Conservation (phyloP, 331 rosid genomes). For the Acacia concinna region DNA sequence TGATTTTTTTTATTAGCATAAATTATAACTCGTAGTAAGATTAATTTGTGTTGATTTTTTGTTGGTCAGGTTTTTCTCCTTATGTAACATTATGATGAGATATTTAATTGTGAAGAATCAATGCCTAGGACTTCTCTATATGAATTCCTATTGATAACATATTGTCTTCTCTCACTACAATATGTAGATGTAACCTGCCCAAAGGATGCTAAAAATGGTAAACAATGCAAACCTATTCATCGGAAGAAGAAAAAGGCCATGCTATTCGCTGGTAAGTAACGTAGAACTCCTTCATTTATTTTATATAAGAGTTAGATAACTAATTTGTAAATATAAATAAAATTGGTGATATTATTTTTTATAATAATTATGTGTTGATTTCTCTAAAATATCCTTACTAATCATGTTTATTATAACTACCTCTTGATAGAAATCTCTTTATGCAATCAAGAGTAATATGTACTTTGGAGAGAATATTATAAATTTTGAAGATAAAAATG, state of each 20-base stretch:
- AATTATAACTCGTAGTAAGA: background rate
- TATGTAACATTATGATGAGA: background rate
- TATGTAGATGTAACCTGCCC: conserved; percentile 30
- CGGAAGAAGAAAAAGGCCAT: conserved; percentile 38
- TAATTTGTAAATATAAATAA: no score
- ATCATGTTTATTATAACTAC: no score
- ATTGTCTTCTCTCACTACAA: background rate
- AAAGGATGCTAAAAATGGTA: conserved; percentile 34
- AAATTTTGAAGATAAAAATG: no score
- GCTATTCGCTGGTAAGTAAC: conserved; percentile 27
- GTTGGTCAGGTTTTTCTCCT: background rate
- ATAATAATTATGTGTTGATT: no score
- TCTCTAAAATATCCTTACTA: no score
- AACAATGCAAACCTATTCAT: conserved; percentile 33
- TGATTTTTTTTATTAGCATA: background rate
- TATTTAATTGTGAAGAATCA: background rate
- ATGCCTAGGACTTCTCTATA: background rate
- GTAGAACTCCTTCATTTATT: no score
- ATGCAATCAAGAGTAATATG: no score
- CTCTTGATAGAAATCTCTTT: no score
- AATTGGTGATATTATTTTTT: no score
- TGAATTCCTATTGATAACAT: background rate
- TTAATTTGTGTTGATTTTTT: background rate
- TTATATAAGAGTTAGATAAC: no score
- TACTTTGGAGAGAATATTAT: no score